Conservation (phyloP, 2,329 filamentous ascomycete species). For the Cercospora canescens region DNA sequence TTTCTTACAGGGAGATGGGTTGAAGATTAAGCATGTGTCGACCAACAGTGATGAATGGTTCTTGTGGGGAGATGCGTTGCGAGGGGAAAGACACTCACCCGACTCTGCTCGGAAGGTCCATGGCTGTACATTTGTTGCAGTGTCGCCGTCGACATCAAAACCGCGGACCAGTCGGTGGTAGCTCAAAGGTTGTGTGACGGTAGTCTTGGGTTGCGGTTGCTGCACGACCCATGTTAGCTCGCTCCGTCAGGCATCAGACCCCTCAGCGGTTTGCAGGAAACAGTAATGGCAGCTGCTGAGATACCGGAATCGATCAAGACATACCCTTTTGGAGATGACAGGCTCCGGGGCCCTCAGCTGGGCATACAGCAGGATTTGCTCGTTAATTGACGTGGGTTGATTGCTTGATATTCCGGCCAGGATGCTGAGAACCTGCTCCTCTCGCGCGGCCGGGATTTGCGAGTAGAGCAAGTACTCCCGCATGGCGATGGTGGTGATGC, state of each 20-base stretch:
- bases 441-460: constrained; percentile 57
- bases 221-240: constrained; percentile 6
- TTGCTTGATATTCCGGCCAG: constrained; percentile 62
- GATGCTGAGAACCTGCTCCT: constrained; percentile 62
- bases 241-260: not conserved
- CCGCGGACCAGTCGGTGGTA: constrained; percentile 29
- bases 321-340: constrained; percentile 24
- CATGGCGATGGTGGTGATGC: constrained; percentile 44
- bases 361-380: constrained; percentile 61
- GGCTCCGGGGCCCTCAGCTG: constrained; percentile 41
- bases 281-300: not conserved
- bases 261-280: not conserved
- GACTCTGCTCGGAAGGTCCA: constrained; percentile 32
- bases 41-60: not conserved
- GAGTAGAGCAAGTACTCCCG: constrained; percentile 64
- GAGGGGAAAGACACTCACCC: not conserved
- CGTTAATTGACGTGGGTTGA: constrained; percentile 56
- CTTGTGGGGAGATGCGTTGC: too few species aligned
- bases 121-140: constrained; percentile 6
- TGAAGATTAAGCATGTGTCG: not conserved
- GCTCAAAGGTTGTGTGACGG: constrained; percentile 8
- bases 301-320: not conserved
- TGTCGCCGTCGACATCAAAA: constrained; percentile 12
- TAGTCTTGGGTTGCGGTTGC: constrained; percentile 16
- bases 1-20: not conserved